phyloP scores from a whole-genome alignment of 495 filamentous ascomycete genomes.

The Usnea hakonensis region DNA sequence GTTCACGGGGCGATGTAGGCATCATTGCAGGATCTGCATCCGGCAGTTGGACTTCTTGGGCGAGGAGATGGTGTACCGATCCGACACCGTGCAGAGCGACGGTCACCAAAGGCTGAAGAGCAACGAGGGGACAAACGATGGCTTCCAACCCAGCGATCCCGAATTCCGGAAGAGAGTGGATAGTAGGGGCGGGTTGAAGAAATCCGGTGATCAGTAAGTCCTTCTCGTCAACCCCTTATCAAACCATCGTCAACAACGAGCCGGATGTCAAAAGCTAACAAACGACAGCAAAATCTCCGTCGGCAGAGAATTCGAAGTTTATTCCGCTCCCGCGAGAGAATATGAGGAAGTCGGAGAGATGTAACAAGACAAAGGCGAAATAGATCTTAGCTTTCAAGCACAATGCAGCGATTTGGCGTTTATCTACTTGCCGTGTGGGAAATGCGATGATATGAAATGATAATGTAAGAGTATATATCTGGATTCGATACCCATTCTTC shows the following conservation, averaged over 20 bases:
- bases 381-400: too few species aligned
- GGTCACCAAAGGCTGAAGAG: slow-evolving; percentile 16
- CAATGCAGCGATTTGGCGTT: too few species aligned
- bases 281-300: slow-evolving; percentile 16
- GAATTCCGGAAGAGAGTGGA: slow-evolving; percentile 2
- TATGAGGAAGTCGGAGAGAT: slow-evolving; percentile 9
- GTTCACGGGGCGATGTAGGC: slow-evolving; percentile 43
- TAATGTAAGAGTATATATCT: too few species aligned
- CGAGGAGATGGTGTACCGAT: slow-evolving; percentile 18
- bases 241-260: too few species aligned
- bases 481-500: too few species aligned
- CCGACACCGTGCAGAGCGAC: slow-evolving; percentile 14
- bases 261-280: neutral
- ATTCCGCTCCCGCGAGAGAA: slow-evolving; percentile 16
- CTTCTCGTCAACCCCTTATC: neutral
- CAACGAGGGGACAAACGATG: slow-evolving; percentile 1
- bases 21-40: slow-evolving; percentile 24
- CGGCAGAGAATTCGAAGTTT: slow-evolving; percentile 20
- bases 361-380: neutral
- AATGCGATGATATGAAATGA: too few species aligned
- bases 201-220: slow-evolving; percentile 17
- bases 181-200: slow-evolving; percentile 1
- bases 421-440: too few species aligned
- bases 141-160: neutral
- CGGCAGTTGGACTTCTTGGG: slow-evolving; percentile 23